phyloP scores from a whole-genome alignment of 2,329 filamentous ascomycete species.

The Cladosporium sp. region DNA sequence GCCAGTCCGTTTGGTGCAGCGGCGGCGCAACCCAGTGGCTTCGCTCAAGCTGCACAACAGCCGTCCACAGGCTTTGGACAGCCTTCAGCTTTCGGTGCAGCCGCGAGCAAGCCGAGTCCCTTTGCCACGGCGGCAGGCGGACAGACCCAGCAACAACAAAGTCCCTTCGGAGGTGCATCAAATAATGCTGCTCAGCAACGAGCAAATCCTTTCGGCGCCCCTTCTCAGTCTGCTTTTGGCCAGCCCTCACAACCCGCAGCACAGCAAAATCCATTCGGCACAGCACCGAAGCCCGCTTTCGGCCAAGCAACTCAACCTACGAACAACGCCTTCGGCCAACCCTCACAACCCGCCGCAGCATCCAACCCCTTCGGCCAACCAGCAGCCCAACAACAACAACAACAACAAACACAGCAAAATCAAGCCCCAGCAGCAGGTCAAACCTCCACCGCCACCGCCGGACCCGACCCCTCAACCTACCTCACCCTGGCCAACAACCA shows the following conservation, averaged over 20 bases:
- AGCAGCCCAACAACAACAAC: neutral
- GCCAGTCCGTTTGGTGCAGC: constrained; percentile 16
- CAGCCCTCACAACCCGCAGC: constrained; percentile 35
- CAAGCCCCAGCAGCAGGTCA: neutral
- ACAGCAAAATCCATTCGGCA: neutral
- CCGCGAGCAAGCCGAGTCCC: constrained; percentile 23
- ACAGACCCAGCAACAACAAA: constrained; percentile 1
- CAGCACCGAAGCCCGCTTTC: constrained; percentile 17
- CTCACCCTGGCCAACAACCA: constrained; percentile 46
- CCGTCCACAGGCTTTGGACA: constrained; percentile 17
- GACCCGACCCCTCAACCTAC: constrained; percentile 45
- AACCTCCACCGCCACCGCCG: constrained; percentile 24
- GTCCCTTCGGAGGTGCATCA: neutral
- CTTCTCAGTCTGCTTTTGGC: constrained; percentile 40
- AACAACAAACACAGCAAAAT: constrained; percentile 11
- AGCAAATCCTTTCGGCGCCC: constrained; percentile 10
- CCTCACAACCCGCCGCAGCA: constrained; percentile 22
- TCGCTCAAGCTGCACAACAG: constrained; percentile 16
- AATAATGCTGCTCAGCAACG: constrained; percentile 4
- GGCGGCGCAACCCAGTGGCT: constrained; percentile 16
- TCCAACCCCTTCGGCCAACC: constrained; percentile 18
- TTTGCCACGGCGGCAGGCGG: constrained; percentile 6
- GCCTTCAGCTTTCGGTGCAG: constrained; percentile 28
- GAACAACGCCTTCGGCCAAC: constrained; percentile 25
- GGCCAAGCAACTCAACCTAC: constrained; percentile 20